Evolutionary conservation across 2,329 filamentous ascomycete species (phyloP).

Genomic region (Tolypocladium ovalisporum): DNA sequence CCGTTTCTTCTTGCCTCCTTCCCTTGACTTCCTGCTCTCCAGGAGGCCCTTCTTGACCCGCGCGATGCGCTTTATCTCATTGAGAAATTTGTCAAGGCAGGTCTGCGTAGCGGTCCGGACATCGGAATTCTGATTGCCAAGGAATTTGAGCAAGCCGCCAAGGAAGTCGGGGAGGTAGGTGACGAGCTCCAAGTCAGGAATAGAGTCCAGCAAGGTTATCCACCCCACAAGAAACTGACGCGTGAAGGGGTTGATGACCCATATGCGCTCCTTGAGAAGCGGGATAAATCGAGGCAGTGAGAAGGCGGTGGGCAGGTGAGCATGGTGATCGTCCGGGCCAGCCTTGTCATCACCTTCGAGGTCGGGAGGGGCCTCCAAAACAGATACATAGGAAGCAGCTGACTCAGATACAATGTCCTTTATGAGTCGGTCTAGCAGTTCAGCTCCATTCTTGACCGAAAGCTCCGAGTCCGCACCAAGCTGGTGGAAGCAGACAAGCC

Average conservation of each 20-base stretch:
- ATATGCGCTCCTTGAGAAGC: constrained; percentile 84
- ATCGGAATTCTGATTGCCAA: constrained; percentile 83
- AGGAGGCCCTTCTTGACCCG: constrained; percentile 85
- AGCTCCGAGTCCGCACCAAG: constrained; percentile 91
- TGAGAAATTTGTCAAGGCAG: constrained; percentile 79
- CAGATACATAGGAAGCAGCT: constrained; percentile 85
- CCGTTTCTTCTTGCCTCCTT: constrained; percentile 56
- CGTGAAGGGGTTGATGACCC: constrained; percentile 89
- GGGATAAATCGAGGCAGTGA: constrained; percentile 87
- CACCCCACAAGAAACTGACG: constrained; percentile 91
- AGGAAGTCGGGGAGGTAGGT: constrained; percentile 87
- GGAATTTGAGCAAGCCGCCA: constrained; percentile 77
- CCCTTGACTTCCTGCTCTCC: constrained; percentile 66
- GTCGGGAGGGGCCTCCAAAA: constrained; percentile 53
- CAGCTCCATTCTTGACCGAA: constrained; percentile 95
- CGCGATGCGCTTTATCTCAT: constrained; percentile 89
- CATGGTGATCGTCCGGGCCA: constrained; percentile 32
- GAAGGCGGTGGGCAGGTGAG: constrained; percentile 69
- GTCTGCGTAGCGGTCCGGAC: constrained; percentile 90
- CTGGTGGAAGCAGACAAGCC: constrained; percentile 30
- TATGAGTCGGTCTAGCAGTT: constrained; percentile 84
- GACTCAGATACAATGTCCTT: constrained; percentile 96
- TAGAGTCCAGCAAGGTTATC: constrained; percentile 90
- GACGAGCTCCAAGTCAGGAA: constrained; percentile 91
- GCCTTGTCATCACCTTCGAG: constrained; percentile 33